phyloP scores from a whole-genome alignment of 2,329 filamentous ascomycete genomes.

The Tympanopsis confertula region DNA sequence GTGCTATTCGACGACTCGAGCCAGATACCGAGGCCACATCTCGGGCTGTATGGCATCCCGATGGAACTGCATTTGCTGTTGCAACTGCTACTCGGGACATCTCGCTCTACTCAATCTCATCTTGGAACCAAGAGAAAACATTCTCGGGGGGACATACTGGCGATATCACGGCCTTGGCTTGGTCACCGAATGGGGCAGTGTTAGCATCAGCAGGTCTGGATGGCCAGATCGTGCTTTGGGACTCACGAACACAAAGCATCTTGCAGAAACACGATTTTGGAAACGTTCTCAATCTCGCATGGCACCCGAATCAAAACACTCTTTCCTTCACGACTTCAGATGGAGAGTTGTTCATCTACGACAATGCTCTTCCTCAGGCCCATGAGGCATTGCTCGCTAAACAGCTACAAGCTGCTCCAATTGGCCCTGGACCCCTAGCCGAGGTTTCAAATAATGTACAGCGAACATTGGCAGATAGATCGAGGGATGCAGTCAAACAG shows the following conservation, averaged over 20 bases:
- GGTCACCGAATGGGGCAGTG: conserved; percentile 90
- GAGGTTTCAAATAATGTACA: conserved; percentile 53
- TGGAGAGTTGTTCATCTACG: conserved; percentile 85
- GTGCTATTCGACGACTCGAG: conserved; percentile 70
- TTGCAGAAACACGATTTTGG: conserved; percentile 68
- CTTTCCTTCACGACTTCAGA: conserved; percentile 85
- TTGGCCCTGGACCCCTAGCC: conserved; percentile 68
- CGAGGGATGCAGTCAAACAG: conserved; percentile 37
- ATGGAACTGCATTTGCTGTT: conserved; percentile 80
- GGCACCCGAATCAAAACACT: conserved; percentile 84
- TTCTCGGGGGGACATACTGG: conserved; percentile 73
- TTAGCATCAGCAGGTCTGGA: conserved; percentile 62
- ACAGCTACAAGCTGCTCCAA: conserved; percentile 63
- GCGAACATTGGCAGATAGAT: conserved; percentile 35
- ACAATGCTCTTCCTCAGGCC: conserved; percentile 52
- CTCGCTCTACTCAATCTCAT: conserved; percentile 73
- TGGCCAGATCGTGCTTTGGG: conserved; percentile 70
- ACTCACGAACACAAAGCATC: conserved; percentile 74
- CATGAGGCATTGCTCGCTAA: conserved; percentile 44
- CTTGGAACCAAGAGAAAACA: conserved; percentile 75
- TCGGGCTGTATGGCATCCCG: conserved; percentile 79
- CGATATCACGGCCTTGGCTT: conserved; percentile 76
- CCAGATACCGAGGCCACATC: conserved; percentile 67
- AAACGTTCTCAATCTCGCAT: conserved; percentile 75
- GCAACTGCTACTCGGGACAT: conserved; percentile 74